Evolutionary conservation across 2,329 filamentous ascomycete species (phyloP).

Genomic region (Nakataea oryzae): DNA sequence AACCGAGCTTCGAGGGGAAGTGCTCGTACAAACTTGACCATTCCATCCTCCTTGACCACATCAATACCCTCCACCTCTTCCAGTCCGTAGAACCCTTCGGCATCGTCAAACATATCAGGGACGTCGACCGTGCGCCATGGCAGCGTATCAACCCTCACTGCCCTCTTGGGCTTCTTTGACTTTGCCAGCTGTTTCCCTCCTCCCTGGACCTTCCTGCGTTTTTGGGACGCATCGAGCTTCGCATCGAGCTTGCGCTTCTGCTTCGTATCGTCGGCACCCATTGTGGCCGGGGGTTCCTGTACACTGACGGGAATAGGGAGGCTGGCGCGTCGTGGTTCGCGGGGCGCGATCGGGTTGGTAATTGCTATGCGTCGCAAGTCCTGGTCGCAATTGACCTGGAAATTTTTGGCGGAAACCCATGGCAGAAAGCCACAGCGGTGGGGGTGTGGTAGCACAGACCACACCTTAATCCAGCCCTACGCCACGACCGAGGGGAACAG

Average conservation of each 20-base stretch:
- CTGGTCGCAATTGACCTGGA: not conserved
- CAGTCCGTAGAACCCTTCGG: conserved; percentile 86
- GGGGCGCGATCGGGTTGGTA: not conserved
- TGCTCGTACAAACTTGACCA: conserved; percentile 43
- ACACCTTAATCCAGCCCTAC: conserved; percentile 18
- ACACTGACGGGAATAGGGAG: not conserved
- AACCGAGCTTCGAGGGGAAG: not conserved
- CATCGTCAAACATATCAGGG: conserved; percentile 73
- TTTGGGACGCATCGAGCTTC: conserved; percentile 7
- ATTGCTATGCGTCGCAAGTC: not conserved
- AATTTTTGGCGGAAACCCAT: conserved; percentile 6
- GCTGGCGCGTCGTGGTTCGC: not conserved
- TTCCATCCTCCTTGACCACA: conserved; percentile 56
- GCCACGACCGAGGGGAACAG: conserved; percentile 2
- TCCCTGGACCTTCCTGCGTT: conserved; percentile 14
- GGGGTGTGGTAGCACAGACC: conserved; percentile 13
- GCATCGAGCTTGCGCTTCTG: conserved; percentile 16
- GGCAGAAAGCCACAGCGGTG: not conserved
- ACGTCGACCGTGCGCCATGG: conserved; percentile 51
- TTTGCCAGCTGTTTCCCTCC: conserved; percentile 7
- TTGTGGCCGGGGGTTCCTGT: not conserved
- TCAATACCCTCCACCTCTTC: conserved; percentile 91
- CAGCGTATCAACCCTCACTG: conserved; percentile 36
- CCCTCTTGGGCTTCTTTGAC: conserved; percentile 24
- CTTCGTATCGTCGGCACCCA: conserved; percentile 9